Percentiles rank a stretch among this genome's conserved stretches.
These are phyloP conservation scores for Solanum tarijense DNA, from an alignment of 257 asterid species.

Conservation along the genomic window DNA sequence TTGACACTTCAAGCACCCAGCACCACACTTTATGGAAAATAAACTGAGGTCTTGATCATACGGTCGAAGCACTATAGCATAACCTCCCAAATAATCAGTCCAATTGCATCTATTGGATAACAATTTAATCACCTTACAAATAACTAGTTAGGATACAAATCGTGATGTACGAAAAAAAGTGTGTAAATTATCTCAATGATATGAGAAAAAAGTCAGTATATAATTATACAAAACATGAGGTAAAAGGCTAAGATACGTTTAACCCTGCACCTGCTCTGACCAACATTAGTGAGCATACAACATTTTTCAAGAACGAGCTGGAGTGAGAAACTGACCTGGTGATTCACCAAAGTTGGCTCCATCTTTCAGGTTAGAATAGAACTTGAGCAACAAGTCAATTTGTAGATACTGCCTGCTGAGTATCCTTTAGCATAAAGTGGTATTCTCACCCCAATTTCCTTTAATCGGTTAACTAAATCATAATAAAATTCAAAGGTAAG, in stretches of 20 bases:
- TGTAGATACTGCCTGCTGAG: neutral
- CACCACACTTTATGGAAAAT: too few species aligned
- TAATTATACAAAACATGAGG: neutral
- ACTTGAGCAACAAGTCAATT: conserved; percentile 16
- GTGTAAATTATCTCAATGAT: neutral
- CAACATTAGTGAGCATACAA: neutral
- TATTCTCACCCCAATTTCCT: conserved; percentile 46
- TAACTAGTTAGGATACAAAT: neutral
- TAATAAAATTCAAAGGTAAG: conserved; percentile 73
- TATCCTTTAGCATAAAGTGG: conserved; percentile 53
- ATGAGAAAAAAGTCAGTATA: neutral
- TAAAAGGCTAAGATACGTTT: neutral
- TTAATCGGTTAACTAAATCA: conserved; percentile 51
- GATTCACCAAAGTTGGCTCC: neutral
- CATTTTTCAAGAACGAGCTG: neutral
- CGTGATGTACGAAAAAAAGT: too few species aligned
- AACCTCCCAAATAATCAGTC: neutral
- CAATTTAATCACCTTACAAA: neutral
- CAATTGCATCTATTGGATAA: neutral
- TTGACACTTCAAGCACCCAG: too few species aligned
- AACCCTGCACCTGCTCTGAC: neutral
- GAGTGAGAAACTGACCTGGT: neutral
- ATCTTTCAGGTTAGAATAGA: neutral
- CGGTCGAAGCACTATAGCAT: too few species aligned
- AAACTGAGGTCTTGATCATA: too few species aligned